Evolutionary conservation across 2,329 filamentous ascomycete species (phyloP).

Genomic region (Simplicillium aogashimaense): DNA sequence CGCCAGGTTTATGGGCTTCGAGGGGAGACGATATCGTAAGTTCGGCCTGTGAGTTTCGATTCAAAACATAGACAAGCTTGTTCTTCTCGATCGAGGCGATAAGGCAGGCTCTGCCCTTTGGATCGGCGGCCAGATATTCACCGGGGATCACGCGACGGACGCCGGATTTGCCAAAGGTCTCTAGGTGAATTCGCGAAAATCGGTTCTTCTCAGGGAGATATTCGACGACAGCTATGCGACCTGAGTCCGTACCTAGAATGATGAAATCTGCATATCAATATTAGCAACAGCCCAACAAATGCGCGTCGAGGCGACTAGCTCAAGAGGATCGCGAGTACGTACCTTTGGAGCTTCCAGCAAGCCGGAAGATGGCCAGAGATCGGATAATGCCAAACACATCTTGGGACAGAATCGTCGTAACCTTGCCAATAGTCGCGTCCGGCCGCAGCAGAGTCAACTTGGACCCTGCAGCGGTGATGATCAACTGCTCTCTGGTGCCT

Average conservation of each 20-base stretch:
- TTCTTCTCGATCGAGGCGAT: slow-evolving; percentile 96
- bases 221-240: slow-evolving; percentile 87
- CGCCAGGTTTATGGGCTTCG: slow-evolving; percentile 89
- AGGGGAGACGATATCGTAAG: slow-evolving; percentile 94
- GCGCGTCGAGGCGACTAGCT: slow-evolving; percentile 21
- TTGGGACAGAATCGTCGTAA: slow-evolving; percentile 78
- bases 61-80: slow-evolving; percentile 97
- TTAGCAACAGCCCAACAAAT: slow-evolving; percentile 12
- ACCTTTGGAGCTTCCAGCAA: slow-evolving; percentile 92
- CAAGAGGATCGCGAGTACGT: slow-evolving; percentile 69
- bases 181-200: slow-evolving; percentile 82
- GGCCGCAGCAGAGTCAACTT: slow-evolving; percentile 81
- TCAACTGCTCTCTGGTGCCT: slow-evolving; percentile 94
- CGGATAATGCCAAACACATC: slow-evolving; percentile 96
- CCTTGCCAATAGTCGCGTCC: slow-evolving; percentile 75
- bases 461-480: slow-evolving; percentile 86
- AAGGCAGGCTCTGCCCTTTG: slow-evolving; percentile 89
- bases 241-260: slow-evolving; percentile 90
- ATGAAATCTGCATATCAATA: slow-evolving; percentile 80
- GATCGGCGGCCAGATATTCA: slow-evolving; percentile 91
- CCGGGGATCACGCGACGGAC: slow-evolving; percentile 88
- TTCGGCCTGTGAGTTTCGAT: slow-evolving; percentile 87
- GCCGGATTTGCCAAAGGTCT: slow-evolving; percentile 97
- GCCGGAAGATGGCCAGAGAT: slow-evolving; percentile 75
- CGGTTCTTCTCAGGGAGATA: slow-evolving; percentile 79